Evolutionary conservation across 179 eudicot genomes (phyloP).

Genomic region (Heliamphora pulchella): DNA sequence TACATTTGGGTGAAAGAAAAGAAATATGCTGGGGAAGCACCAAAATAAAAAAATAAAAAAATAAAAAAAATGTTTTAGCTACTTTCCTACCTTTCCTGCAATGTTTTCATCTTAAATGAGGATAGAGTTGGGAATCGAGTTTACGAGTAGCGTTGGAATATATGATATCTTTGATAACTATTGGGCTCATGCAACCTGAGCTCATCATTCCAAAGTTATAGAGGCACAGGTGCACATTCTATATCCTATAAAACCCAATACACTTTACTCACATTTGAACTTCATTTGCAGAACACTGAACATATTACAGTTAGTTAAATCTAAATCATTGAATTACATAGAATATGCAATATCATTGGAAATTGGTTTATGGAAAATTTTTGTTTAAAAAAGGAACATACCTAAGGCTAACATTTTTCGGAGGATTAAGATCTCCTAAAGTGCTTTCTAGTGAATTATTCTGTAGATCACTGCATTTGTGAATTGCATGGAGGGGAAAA

Average conservation of each 20-base stretch:
- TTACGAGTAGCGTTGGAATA: not conserved
- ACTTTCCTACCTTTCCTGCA: not conserved
- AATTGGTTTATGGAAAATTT: not conserved
- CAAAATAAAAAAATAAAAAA: too few species aligned
- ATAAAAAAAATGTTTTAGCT: too few species aligned
- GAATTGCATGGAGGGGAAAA: constrained; percentile 7
- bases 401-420: constrained; percentile 58
- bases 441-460: constrained; percentile 49
- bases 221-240: not conserved
- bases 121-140: not conserved
- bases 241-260: not conserved
- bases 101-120: constrained; percentile 8
- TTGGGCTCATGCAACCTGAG: constrained; percentile 7
- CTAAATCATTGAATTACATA: not conserved
- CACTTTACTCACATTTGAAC: not conserved
- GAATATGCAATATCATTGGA: not conserved
- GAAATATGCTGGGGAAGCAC: too few species aligned
- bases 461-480: constrained; percentile 63
- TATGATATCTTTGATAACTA: not conserved
- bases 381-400: constrained; percentile 20
- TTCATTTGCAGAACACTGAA: not conserved
- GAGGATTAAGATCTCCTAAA: constrained; percentile 47
- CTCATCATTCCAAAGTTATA: not conserved
- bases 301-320: not conserved
- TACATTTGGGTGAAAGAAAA: too few species aligned